A percentile compares a stretch with the other conserved stretches of the same genome.
Evolutionary conservation across 345 rosid species (phyloP).

Genomic region (Brassica juncea): DNA sequence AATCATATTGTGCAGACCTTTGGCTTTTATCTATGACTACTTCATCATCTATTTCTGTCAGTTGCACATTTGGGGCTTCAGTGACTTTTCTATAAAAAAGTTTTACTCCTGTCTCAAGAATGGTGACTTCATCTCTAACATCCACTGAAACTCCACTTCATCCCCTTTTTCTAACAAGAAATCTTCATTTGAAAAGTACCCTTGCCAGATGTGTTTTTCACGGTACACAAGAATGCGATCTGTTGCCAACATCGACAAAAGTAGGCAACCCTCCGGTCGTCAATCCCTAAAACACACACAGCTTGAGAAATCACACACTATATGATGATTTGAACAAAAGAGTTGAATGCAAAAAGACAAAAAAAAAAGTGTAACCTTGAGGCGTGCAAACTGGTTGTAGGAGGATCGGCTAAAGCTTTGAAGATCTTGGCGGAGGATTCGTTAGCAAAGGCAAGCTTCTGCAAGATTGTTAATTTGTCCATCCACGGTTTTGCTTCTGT

Average conservation of each 20-base stretch:
- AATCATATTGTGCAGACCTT: too few relatives aligned
- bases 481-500: constrained; percentile 82
- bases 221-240: constrained; percentile 22
- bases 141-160: constrained; percentile 16
- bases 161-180: neutral
- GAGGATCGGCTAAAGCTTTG: constrained; percentile 97
- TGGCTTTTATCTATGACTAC: too few relatives aligned
- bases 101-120: too few relatives aligned
- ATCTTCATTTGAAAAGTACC: constrained; percentile 11
- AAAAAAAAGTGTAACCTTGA: constrained; percentile 54
- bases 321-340: neutral
- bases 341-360: too few relatives aligned
- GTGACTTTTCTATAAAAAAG: too few relatives aligned
- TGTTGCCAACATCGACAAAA: constrained; percentile 88
- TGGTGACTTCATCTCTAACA: neutral
- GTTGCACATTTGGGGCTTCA: too few relatives aligned
- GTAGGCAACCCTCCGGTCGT: constrained; percentile 96
- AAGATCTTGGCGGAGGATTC: constrained; percentile 75
- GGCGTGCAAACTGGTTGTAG: constrained; percentile 93
- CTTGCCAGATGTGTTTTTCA: constrained; percentile 20
- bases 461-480: constrained; percentile 71
- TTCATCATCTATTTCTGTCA: too few relatives aligned
- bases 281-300: constrained; percentile 57
- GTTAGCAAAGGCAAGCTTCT: constrained; percentile 57
- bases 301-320: neutral